Base-by-base conservation (phyloP, 768 basidiomycete genomes). In the Lactarius sanguifluus region DNA sequence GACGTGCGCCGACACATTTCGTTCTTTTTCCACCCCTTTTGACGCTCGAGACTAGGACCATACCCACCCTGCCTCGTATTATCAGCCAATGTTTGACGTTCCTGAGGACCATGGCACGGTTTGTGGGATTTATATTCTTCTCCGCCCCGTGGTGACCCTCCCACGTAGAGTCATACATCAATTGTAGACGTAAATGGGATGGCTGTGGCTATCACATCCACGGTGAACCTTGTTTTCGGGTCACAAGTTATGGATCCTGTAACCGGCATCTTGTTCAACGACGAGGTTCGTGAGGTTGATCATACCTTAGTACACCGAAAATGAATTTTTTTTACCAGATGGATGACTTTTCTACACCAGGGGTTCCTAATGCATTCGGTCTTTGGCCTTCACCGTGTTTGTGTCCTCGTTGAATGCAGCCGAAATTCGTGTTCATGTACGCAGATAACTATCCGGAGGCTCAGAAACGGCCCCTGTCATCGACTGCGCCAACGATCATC, bases 331-430 rank as follows among this genome's bases (percentile, higher is more conserved):
- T 7, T 5, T 23, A 15, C 25, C 62, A 88, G 84, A 92, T 94
- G 91, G 92, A 94, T 69, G 96, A 98, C 76, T 98, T 98, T 75
- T 91, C 94, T 13, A 88, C 80, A 1, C 96, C 95, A 1, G 94
- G 91, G 3, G 76, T 77, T n/a, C 84, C 92, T 7, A 96, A 97
- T 71, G 85, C 81, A 2, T 96, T 94, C 72, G 94, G 91, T 0
- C 77, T 96, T 57, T 86, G 79, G 78, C 89, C 94, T 20, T 92
- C 90, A 18, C 91, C 91, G 7, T 93, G 91, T 57, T 25, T 58
- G 64, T 40, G 9, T 47, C 54, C 23, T n/a, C 23, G 20, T 60
- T 57, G 57, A 61, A 45, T 36, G 38, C 40, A 40, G 56, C 30
- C 41, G 41, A 58, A 66, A 47, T 32, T 56, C 63, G 25, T 43